Evolutionary conservation across 2,329 filamentous ascomycete species (phyloP).

Genomic region (Elsinoe arachidis): DNA sequence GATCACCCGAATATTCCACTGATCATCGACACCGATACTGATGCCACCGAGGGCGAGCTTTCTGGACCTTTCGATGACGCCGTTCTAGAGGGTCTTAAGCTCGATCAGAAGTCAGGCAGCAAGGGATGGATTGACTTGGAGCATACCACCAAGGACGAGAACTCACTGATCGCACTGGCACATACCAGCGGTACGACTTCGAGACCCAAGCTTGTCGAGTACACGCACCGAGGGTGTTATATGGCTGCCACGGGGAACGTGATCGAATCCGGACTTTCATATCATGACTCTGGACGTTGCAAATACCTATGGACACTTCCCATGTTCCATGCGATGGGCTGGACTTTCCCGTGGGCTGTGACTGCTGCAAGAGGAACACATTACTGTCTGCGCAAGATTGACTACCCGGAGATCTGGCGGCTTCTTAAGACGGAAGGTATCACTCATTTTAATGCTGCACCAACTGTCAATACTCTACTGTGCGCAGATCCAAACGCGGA

Average conservation of each 20-base stretch:
- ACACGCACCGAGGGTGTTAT: conserved; percentile 80
- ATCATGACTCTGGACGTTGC: conserved; percentile 41
- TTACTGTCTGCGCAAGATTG: conserved; percentile 87
- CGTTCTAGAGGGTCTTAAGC: conserved; percentile 66
- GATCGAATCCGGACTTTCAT: conserved; percentile 79
- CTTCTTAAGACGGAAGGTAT: conserved; percentile 77
- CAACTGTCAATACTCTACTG: conserved; percentile 90
- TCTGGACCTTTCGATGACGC: conserved; percentile 76
- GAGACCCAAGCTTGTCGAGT: conserved; percentile 84
- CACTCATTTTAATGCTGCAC: conserved; percentile 92
- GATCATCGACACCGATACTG: conserved; percentile 77
- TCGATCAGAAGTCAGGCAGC: conserved; percentile 57
- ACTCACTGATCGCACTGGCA: conserved; percentile 74
- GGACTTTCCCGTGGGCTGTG: conserved; percentile 52
- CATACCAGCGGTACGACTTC: conserved; percentile 95
- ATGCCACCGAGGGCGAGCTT: conserved; percentile 62
- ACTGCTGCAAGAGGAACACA: conserved; percentile 90
- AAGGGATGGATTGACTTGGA: conserved; percentile 72
- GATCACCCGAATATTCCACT: conserved; percentile 57
- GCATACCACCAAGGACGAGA: conserved; percentile 62
- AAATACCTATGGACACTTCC: conserved; percentile 85
- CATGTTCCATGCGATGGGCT: conserved; percentile 64
- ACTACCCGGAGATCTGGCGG: conserved; percentile 87
- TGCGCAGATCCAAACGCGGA: conserved; percentile 71
- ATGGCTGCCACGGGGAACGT: conserved; percentile 77